These are phyloP conservation scores for Myochromella boudieri DNA, from an alignment of 768 basidiomycete genomes.

Conservation along the genomic window DNA sequence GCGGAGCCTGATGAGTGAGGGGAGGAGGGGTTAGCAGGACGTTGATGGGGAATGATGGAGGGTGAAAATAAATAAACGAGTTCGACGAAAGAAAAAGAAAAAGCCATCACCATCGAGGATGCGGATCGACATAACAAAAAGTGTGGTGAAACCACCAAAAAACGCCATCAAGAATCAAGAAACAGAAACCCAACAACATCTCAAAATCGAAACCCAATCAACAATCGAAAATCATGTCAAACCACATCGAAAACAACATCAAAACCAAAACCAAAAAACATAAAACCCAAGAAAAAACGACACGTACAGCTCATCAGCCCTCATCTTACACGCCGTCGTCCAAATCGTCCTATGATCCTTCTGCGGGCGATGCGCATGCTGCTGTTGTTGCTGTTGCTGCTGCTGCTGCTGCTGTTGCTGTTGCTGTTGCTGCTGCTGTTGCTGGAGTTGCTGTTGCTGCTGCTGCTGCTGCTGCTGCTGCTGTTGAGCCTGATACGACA, in stretches of 20 bases:
- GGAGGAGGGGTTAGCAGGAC: background rate
- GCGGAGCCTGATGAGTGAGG: slow-evolving; percentile 12
- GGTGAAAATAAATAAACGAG: background rate
- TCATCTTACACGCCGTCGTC: slow-evolving; percentile 21
- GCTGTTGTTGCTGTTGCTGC: background rate
- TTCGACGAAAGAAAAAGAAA: background rate
- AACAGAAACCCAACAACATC: background rate
- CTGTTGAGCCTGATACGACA: background rate
- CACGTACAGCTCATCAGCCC: slow-evolving; percentile 21
- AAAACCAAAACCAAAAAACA: background rate
- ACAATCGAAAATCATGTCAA: too few relatives aligned
- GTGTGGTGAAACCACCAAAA: too few relatives aligned
- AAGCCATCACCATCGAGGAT: too few relatives aligned
- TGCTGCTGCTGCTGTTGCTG: background rate
- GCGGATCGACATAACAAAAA: too few relatives aligned
- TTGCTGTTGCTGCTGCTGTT: slow-evolving; percentile 2
- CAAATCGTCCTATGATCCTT: slow-evolving; percentile 18
- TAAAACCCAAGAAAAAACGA: slow-evolving; percentile 1
- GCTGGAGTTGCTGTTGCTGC: background rate
- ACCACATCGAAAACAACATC: background rate
- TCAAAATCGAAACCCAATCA: too few relatives aligned
- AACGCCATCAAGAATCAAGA: slow-evolving; percentile 1
- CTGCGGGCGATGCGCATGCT: background rate
- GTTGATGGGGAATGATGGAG: background rate
- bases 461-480: background rate